Evolutionary conservation across 805 yeast genomes (phyloP), one percentile per base, ranked within the genome.

Genomic region (Suhomyces xylopsoci): DNA sequence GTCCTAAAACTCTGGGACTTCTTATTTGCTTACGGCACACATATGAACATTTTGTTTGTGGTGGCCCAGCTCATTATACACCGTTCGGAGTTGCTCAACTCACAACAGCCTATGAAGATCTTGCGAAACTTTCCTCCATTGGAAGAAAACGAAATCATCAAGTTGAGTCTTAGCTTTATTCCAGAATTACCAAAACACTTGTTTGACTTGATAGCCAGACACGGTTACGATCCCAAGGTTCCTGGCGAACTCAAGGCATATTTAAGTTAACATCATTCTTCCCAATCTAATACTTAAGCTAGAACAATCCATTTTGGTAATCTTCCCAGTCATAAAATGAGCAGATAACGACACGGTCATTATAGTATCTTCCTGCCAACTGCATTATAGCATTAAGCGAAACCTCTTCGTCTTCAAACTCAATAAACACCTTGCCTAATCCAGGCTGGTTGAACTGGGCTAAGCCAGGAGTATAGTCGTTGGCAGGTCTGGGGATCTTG

Each of bases 1-100:
- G 88, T 88, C 1, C 69, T 91, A 38, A 81, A 83, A 53, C 74
- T 91, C 15, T 91, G 97, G 97, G 97, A 91, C 66, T 88, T 91
- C 58, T 70, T 90, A 60, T 87, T 91, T 68, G 96, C 97, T 3
- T 91, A 89, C 62, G 97, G 97, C 0, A 82, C 88, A 17, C 97
- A 92, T 62, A 79, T 90, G 84, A 91, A 92, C 68, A 80, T 92
- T 26, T 73, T 92, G 38, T 87, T 90, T 58, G 82, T 91, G 2
- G 89, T 90, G 7, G 93, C 97, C 1, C 96, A 89, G 64, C 70
- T 91, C 20, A 83, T 88, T 4, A 73, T 86, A 42, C 84, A 87
- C 54, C 74, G 97, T 52, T 79, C 83, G 8, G 70, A 77, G 28
- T 70, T 91, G n/a, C 66, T 92, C 51, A 71, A 70, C 14, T 77